Evolutionary conservation across 345 rosid genomes (phyloP), one percentile per base, ranked within the genome.

Genomic region (Sisymbrium altissimum): DNA sequence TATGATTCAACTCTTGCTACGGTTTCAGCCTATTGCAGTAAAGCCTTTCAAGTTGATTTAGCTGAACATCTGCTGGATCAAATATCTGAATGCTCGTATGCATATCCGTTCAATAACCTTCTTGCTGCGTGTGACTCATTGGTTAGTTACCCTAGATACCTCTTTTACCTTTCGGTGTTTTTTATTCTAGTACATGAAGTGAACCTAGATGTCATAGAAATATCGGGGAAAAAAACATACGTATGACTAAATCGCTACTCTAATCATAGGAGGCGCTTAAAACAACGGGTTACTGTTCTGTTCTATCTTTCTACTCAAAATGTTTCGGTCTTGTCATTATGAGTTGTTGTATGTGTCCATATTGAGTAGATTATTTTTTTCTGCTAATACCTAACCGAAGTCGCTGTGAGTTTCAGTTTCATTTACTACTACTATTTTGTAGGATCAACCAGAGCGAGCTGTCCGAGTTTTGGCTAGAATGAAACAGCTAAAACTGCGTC

Each of bases 391-490:
- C 32, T 54, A 41, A 6, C 27, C 44, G 3, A 27, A 6, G n/a
- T n/a, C 27, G 56, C 52, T 18, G n/a, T 59, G 73, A 75, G 59
- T 11, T 53, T 53, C 59, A 61, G 29, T 70, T 45, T 46, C 76
- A 23, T 1, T 23, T 23, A 23, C 57, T 57, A 66, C 62, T 71
- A 36, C 36, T 53, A 45, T 61, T 32, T 57, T 80, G 73, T 91
- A 91, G 97, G 84, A 85, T 78, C 86, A 83, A 83, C 97, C 89
- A 49, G 95, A 92, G 69, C 90, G 89, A 55, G 97, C 92, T 54
- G 41, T 87, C 81, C 79, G 66, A 65, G 77, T 84, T 53, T 83
- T 86, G 65, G 86, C 86, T 66, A 91, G 83, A 84, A 89, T 94
- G 96, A 88, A 82, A 81, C 73, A 82, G 77, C 58, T 78, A 55